Percentiles rank a stretch among this genome's conserved stretches.
Evolutionary conservation across 441 rosid species (phyloP).

Genomic region (Capsella rubella): DNA sequence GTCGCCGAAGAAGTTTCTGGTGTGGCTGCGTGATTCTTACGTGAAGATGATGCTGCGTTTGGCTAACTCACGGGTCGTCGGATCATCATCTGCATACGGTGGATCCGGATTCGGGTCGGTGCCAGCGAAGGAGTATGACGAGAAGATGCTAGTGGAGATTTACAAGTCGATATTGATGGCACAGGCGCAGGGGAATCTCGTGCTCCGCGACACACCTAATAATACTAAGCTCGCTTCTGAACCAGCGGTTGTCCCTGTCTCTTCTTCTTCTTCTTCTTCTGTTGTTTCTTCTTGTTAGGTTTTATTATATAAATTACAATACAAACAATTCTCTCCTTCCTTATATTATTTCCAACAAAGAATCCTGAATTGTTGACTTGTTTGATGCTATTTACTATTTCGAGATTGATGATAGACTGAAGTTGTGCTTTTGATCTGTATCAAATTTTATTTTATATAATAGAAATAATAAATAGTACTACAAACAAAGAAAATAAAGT

Average conservation of each 20-base stretch:
- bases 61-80: slow-evolving; percentile 55
- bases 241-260: slow-evolving; percentile 36
- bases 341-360: not conserved
- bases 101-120: slow-evolving; percentile 46
- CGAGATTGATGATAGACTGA: slow-evolving; percentile 1
- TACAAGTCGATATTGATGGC: slow-evolving; percentile 66
- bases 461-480: not conserved
- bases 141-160: slow-evolving; percentile 77
- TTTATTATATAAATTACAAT: not conserved
- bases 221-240: slow-evolving; percentile 29
- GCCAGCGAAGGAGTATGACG: slow-evolving; percentile 74
- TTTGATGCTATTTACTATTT: slow-evolving; percentile 6
- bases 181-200: slow-evolving; percentile 54
- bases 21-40: slow-evolving; percentile 84
- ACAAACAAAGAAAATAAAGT: not conserved
- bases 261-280: slow-evolving; percentile 8
- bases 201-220: slow-evolving; percentile 49
- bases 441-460: slow-evolving; percentile 1
- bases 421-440: slow-evolving; percentile 29
- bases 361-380: slow-evolving; percentile 30
- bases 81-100: slow-evolving; percentile 48
- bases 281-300: slow-evolving; percentile 33
- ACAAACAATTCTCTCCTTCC: not conserved
- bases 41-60: slow-evolving; percentile 82
- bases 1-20: slow-evolving; percentile 66